These are phyloP conservation scores for Dendryphion nanum DNA, from an alignment of 2,329 filamentous ascomycete species.

Conservation along the genomic window DNA sequence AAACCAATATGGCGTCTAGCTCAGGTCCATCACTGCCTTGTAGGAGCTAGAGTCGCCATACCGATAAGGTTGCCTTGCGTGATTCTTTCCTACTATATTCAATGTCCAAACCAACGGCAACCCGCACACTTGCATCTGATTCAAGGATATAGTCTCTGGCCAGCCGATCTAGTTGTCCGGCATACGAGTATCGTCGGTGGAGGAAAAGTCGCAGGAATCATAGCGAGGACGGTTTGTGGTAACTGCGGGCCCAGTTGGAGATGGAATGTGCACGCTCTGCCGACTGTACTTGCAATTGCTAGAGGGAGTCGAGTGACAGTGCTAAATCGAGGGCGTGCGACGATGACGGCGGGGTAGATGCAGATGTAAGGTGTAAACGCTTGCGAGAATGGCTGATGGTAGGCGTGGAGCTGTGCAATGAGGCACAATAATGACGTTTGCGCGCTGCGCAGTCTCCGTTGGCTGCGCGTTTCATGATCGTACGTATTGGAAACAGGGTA, in stretches of 20 bases:
- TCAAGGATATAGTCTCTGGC: conserved; percentile 19
- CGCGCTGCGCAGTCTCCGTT: neutral
- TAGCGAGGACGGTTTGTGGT: neutral
- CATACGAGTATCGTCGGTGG: neutral
- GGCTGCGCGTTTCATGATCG: neutral
- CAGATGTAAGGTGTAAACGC: neutral
- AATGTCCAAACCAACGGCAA: conserved; percentile 16
- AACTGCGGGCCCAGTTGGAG: no score
- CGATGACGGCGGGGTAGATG: neutral
- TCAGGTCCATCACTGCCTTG: conserved; percentile 4
- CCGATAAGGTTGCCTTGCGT: conserved; percentile 12
- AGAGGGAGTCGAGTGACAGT: neutral
- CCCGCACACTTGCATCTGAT: conserved; percentile 4
- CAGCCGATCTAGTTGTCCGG: conserved; percentile 7
- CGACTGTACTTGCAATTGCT: neutral
- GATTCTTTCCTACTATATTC: conserved; percentile 12
- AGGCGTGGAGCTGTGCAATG: neutral
- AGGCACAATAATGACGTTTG: neutral
- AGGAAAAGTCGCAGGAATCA: neutral
- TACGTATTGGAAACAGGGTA: neutral
- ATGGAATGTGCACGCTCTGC: neutral
- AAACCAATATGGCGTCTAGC: conserved; percentile 9
- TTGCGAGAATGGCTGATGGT: neutral
- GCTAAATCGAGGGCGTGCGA: neutral
- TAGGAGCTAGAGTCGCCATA: conserved; percentile 10